Percentiles rank a stretch among this genome's conserved stretches.
These are phyloP conservation scores for Penicillium samsonianum DNA, from an alignment of 495 filamentous ascomycete genomes.

Conservation along the genomic window DNA sequence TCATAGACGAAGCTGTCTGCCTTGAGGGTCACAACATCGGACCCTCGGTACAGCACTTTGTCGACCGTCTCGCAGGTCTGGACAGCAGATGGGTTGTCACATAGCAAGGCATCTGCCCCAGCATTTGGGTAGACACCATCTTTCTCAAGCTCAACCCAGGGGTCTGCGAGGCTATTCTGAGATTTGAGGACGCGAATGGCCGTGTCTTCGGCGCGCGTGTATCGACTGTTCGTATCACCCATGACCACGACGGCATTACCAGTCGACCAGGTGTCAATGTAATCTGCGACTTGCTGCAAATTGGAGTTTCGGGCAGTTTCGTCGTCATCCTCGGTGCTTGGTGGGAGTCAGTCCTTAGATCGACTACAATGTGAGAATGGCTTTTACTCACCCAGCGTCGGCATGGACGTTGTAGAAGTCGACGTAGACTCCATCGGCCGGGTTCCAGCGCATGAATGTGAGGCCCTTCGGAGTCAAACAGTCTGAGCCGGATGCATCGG, in stretches of 20 bases:
- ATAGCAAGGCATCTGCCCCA: slow-evolving; percentile 39
- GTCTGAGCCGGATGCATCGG: slow-evolving; percentile 52
- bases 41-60: slow-evolving; percentile 60
- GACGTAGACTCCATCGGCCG: slow-evolving; percentile 51
- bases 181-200: slow-evolving; percentile 46
- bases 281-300: slow-evolving; percentile 54
- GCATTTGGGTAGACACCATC: slow-evolving; percentile 46
- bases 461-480: slow-evolving; percentile 68
- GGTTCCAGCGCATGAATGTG: slow-evolving; percentile 56
- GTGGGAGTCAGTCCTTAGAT: neutral
- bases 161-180: slow-evolving; percentile 49
- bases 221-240: slow-evolving; percentile 62
- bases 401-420: slow-evolving; percentile 65
- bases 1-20: slow-evolving; percentile 52
- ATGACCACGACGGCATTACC: slow-evolving; percentile 61
- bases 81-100: slow-evolving; percentile 50
- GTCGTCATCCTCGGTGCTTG: slow-evolving; percentile 45
- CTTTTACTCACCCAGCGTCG: slow-evolving; percentile 51
- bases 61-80: slow-evolving; percentile 62
- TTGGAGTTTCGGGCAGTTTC: slow-evolving; percentile 53
- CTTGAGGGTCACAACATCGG: slow-evolving; percentile 43
- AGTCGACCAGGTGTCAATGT: slow-evolving; percentile 51
- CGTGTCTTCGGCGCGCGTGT: slow-evolving; percentile 53
- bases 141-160: slow-evolving; percentile 53
- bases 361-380: neutral